Evolutionary conservation across 768 basidiomycete genomes (phyloP).

Genomic region (Kockovaella imperatae): DNA sequence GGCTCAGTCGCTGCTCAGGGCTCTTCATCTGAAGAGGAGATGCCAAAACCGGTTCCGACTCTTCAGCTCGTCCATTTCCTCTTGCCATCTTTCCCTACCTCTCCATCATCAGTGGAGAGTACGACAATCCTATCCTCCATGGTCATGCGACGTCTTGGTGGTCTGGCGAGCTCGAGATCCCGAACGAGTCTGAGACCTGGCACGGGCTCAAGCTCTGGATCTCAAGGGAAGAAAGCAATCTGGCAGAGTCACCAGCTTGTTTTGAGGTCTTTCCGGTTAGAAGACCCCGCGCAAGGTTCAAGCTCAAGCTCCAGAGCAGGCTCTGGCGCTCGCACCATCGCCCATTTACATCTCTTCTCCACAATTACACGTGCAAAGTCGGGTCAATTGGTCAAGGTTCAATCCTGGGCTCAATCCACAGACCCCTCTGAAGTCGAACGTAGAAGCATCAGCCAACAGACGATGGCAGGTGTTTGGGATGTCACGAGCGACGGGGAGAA

Average conservation of each 20-base stretch:
- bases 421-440: slow-evolving; percentile 17
- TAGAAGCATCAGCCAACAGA: slow-evolving; percentile 2
- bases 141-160: slow-evolving; percentile 6
- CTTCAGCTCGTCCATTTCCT: slow-evolving; percentile 5
- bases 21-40: too few relatives aligned
- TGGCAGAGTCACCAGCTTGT: slow-evolving; percentile 19
- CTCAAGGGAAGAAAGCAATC: background rate
- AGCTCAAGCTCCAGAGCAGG: background rate
- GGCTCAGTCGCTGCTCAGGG: too few relatives aligned
- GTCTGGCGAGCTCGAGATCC: background rate
- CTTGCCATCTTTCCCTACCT: slow-evolving; percentile 16
- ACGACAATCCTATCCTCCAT: slow-evolving; percentile 17
- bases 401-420: too few relatives aligned
- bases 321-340: slow-evolving; percentile 4
- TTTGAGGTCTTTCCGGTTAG: slow-evolving; percentile 15
- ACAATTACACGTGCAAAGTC: background rate
- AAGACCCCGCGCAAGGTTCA: slow-evolving; percentile 1
- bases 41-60: slow-evolving; percentile 4
- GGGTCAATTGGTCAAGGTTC: slow-evolving; percentile 1
- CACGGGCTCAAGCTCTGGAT: background rate
- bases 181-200: background rate
- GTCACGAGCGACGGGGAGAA: slow-evolving; percentile 2
- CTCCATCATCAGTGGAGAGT: slow-evolving; percentile 4
- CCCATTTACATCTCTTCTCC: slow-evolving; percentile 24
- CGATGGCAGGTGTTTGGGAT: slow-evolving; percentile 11